These are phyloP conservation scores for Sclerotinia borealis DNA, from an alignment of 2,329 filamentous ascomycete genomes.

Conservation along the genomic window DNA sequence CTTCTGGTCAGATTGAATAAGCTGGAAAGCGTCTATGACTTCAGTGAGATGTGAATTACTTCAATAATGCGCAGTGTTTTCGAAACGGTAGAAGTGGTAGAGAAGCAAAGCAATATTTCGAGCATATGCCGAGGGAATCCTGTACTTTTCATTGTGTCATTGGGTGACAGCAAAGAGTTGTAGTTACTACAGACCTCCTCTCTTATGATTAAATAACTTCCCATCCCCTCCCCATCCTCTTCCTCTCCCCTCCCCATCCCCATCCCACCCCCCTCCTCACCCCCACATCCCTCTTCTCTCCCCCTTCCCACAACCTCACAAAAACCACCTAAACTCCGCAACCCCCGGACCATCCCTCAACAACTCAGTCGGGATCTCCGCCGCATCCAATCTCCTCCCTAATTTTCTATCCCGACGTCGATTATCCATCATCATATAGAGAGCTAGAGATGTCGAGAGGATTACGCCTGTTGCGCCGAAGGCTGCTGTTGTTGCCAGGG, in stretches of 20 bases:
- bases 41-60: too few species aligned
- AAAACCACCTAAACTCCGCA: constrained; percentile 53
- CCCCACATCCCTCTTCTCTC: not conserved
- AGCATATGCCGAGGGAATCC: too few species aligned
- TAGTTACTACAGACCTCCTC: too few species aligned
- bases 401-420: constrained; percentile 24
- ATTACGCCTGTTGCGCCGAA: constrained; percentile 57
- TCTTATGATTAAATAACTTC: too few species aligned
- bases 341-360: constrained; percentile 49
- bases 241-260: not conserved
- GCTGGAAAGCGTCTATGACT: too few species aligned
- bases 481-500: constrained; percentile 57
- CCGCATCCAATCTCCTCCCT: constrained; percentile 26
- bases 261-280: not conserved
- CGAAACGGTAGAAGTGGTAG: too few species aligned
- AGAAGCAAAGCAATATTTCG: too few species aligned
- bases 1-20: too few species aligned
- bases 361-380: constrained; percentile 50
- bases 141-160: too few species aligned
- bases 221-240: too few species aligned
- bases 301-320: constrained; percentile 25
- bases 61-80: too few species aligned
- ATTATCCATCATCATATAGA: constrained; percentile 55
- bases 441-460: constrained; percentile 48
- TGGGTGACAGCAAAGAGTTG: too few species aligned